Percentiles rank a stretch among this genome's conserved stretches.
Conservation (phyloP, 257 asterid genomes). For the Linaria vulgaris region DNA sequence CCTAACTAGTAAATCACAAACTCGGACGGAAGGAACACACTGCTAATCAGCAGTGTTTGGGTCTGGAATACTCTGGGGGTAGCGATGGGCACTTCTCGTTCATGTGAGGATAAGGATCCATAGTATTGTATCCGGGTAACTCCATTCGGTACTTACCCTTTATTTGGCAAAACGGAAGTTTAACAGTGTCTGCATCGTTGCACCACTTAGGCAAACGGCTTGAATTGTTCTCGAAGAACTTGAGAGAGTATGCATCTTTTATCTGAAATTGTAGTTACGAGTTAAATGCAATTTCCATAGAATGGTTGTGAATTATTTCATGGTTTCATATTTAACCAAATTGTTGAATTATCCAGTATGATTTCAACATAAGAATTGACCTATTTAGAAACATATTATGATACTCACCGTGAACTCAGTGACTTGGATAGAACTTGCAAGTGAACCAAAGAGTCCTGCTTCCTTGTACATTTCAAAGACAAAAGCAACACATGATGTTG, state of each 20-base stretch:
- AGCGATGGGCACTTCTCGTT: constrained; percentile 85
- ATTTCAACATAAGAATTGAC: not conserved
- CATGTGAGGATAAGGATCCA: constrained; percentile 78
- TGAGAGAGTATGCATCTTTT: constrained; percentile 81
- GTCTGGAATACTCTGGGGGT: constrained; percentile 68
- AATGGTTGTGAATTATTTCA: not conserved
- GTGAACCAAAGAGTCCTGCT: constrained; percentile 81
- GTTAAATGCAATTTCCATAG: not conserved
- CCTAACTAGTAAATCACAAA: not conserved
- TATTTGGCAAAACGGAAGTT: constrained; percentile 88
- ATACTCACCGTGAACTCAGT: constrained; percentile 91
- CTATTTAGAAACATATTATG: not conserved
- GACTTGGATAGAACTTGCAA: constrained; percentile 71
- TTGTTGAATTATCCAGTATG: not conserved
- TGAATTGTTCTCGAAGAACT: constrained; percentile 64
- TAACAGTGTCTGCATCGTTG: constrained; percentile 72
- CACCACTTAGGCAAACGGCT: constrained; percentile 91
- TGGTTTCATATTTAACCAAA: not conserved
- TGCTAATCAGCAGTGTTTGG: constrained; percentile 74
- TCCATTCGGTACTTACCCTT: constrained; percentile 79
- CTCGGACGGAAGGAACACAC: not conserved
- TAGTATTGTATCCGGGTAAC: constrained; percentile 70
- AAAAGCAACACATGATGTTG: constrained; percentile 88
- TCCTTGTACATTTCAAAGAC: constrained; percentile 84
- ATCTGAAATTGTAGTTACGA: constrained; percentile 52